A percentile compares a stretch with the other conserved stretches of the same genome.
Conservation (phyloP, 352 stramenopile species). For the Plasmopara halstedii region DNA sequence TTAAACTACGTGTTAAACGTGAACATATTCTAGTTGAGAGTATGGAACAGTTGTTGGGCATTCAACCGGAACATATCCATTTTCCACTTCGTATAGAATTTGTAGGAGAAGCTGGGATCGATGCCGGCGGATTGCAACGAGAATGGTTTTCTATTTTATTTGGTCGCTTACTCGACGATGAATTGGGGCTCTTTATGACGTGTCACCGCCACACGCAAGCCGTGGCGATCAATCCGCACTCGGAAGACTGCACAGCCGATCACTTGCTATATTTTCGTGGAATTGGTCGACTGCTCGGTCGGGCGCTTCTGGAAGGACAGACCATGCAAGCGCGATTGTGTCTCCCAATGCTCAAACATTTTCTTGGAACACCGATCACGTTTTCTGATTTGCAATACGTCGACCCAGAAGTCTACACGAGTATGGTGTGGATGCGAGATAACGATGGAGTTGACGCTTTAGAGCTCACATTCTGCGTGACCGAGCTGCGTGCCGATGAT, state of each 20-base stretch:
- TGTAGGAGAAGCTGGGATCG: constrained; percentile 65
- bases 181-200: constrained; percentile 67
- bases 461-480: constrained; percentile 68
- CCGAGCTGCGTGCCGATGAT: constrained; percentile 49
- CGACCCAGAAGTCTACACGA: constrained; percentile 72
- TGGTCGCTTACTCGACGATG: constrained; percentile 53
- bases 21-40: constrained; percentile 71
- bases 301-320: constrained; percentile 65
- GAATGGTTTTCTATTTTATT: constrained; percentile 83
- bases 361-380: constrained; percentile 71
- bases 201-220: constrained; percentile 62
- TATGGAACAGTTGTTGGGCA: constrained; percentile 74
- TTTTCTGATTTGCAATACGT: constrained; percentile 80
- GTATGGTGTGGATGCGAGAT: constrained; percentile 61
- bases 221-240: constrained; percentile 71
- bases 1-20: constrained; percentile 70
- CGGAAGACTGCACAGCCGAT: constrained; percentile 58
- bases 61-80: constrained; percentile 65
- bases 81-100: constrained; percentile 85
- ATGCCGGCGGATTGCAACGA: constrained; percentile 66
- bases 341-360: constrained; percentile 73
- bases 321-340: constrained; percentile 64
- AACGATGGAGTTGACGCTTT: constrained; percentile 62
- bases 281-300: constrained; percentile 58
- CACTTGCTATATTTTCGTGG: constrained; percentile 86